These are phyloP conservation scores for Cucumis sativus DNA, from an alignment of 306 rosid genomes.

Conservation along the genomic window DNA sequence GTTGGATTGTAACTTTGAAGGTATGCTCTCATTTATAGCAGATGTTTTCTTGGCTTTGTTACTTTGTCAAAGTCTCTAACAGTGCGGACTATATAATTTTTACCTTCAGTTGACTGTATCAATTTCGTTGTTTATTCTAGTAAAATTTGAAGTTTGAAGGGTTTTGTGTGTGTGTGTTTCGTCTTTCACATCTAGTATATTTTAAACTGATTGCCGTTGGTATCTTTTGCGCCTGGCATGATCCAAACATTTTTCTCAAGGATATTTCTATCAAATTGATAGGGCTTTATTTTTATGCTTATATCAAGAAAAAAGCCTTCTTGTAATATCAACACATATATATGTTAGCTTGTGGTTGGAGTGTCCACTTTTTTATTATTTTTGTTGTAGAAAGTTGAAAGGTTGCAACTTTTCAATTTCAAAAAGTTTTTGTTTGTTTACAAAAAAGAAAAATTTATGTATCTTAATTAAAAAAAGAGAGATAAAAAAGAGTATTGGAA, in stretches of 20 bases:
- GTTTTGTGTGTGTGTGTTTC: neutral
- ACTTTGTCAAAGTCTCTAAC: neutral
- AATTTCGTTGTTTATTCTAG: too few relatives aligned
- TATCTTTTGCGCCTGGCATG: neutral
- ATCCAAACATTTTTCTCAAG: neutral
- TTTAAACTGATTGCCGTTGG: neutral
- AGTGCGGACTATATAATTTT: neutral
- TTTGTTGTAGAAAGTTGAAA: neutral
- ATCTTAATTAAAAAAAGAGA: neutral
- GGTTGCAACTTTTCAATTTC: neutral
- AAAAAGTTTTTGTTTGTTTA: neutral
- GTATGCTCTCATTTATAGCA: conserved; percentile 19
- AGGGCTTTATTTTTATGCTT: neutral
- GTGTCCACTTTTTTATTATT: neutral
- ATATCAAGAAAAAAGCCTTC: neutral
- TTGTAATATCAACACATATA: neutral
- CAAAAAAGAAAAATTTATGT: neutral
- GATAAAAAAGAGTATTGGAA: neutral
- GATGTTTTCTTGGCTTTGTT: neutral
- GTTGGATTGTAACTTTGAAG: conserved; percentile 82
- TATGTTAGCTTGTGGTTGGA: neutral
- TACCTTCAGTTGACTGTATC: neutral
- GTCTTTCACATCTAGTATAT: neutral
- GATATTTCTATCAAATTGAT: neutral
- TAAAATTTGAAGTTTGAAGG: neutral